Evolutionary conservation across 805 yeast genomes (phyloP), one percentile per base, ranked within the genome.

Genomic region (Wickerhamiella vanderwaltii): DNA sequence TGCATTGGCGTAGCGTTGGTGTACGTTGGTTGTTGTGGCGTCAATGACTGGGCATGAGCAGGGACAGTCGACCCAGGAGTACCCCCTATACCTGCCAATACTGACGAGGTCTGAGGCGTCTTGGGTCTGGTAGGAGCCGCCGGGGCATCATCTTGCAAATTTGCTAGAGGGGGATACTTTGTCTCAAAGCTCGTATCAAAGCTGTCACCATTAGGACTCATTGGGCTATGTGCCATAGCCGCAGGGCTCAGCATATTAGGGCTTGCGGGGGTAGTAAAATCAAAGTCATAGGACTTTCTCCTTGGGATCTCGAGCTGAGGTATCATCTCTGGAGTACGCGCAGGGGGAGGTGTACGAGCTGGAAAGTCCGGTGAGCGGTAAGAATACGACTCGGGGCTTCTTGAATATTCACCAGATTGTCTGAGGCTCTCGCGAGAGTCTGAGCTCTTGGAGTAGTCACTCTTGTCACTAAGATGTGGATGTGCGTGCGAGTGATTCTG

Each of bases 101-200:
- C n/a, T n/a, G n/a, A n/a, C n/a, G n/a, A n/a, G n/a, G n/a, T n/a
- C n/a, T n/a, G n/a, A n/a, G n/a, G n/a, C n/a, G n/a, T n/a, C n/a
- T n/a, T n/a, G n/a, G n/a, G n/a, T n/a, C n/a, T n/a, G n/a, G n/a
- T n/a, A n/a, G n/a, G n/a, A n/a, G n/a, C n/a, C n/a, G n/a, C n/a
- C n/a, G n/a, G n/a, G n/a, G n/a, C n/a, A n/a, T n/a, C n/a, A n/a
- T n/a, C n/a, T n/a, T n/a, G n/a, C n/a, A n/a, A n/a, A n/a, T n/a
- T n/a, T n/a, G n/a, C n/a, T 19, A 37, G 35, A 25, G 41, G 36
- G 9, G 35, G 43, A 12, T 22, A 56, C 54, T 23, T 43, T 35
- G 24, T 49, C 45, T 12, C 46, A 48, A n/a, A 55, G 52, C 31
- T 25, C 39, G 13, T 16, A 11, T 18, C 39, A 18, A 17, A n/a